Evolutionary conservation across 2,329 filamentous ascomycete species (phyloP), one percentile per base, ranked within the genome.

Genomic region (Diaporthe sp.): DNA sequence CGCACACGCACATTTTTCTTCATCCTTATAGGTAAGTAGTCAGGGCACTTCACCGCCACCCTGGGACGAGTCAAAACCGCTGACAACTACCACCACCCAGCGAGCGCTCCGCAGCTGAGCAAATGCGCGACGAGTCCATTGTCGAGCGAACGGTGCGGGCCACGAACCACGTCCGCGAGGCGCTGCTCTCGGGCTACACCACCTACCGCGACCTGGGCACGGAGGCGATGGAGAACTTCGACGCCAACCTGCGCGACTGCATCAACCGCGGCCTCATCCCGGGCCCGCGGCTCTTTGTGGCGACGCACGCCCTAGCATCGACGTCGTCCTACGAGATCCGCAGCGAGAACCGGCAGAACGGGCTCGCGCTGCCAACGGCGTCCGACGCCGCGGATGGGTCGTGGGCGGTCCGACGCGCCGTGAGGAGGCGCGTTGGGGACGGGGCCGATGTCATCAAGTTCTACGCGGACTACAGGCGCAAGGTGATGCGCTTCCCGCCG

Each of bases 91-190:
- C 40, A 28, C 25, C 22, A 15, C n/a, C 74, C 77, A 83, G 83
- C 57, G 86, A 87, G 73, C 82, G 84, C 12, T 75, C 82, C 8
- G 80, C 84, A 7, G 75, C 84, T 6, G 79, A 87, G 52, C 90
- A 92, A 78, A 88, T 90, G 81, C 87, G 89, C 47, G 89, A 91
- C 76, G 89, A 91, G 77, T 89, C 87, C 73, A 80, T 89, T n/a
- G 85, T 90, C 10, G 90, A 92, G 78, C 84, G 89, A 30, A 84
- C 87, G 33, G 85, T 92, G 64, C 87, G 90, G 25, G 87, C 87
- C 0, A 86, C 87, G 10, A 88, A 90, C 75, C 87, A 90, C 76
- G 85, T 85, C 75, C 87, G 86, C 58, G 83, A 84, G 0, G 89
- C 88, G 1, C 82, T 92, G 13, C 81, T 88, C 28, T 88, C 89